A percentile compares a stretch with the other conserved stretches of the same genome.
These are phyloP conservation scores for Bolboschoenoplectus hybrid DNA, from an alignment of 202 grass and related monocot genomes.

Conservation along the genomic window DNA sequence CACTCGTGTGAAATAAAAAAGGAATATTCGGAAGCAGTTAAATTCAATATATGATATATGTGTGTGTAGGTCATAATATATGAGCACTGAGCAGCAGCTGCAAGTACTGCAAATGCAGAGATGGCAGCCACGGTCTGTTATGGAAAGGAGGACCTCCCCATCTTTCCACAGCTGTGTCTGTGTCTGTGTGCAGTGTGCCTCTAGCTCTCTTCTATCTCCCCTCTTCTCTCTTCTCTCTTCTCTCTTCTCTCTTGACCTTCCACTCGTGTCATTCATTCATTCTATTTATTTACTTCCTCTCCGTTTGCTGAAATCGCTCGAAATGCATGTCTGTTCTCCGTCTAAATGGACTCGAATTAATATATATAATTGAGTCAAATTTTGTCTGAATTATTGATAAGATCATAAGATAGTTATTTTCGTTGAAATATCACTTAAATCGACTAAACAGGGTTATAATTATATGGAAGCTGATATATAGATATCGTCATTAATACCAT, in stretches of 20 bases:
- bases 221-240: not conserved
- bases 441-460: too few relatives aligned
- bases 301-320: too few relatives aligned
- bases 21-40: not conserved
- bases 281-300: not conserved
- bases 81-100: not conserved
- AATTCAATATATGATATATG: not conserved
- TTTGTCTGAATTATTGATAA: too few relatives aligned
- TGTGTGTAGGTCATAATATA: slow-evolving; percentile 10
- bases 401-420: too few relatives aligned
- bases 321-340: too few relatives aligned
- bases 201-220: not conserved
- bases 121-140: slow-evolving; percentile 30
- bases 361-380: too few relatives aligned
- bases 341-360: too few relatives aligned
- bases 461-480: too few relatives aligned
- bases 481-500: too few relatives aligned
- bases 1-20: slow-evolving; percentile 11
- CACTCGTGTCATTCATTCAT: not conserved
- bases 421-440: too few relatives aligned
- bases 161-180: slow-evolving; percentile 27
- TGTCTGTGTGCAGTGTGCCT: not conserved
- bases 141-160: slow-evolving; percentile 35
- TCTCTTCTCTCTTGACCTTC: not conserved
- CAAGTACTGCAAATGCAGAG: slow-evolving; percentile 23